Base-by-base conservation (phyloP, 495 filamentous ascomycete species). In the Friedmanniomyces simplex region DNA sequence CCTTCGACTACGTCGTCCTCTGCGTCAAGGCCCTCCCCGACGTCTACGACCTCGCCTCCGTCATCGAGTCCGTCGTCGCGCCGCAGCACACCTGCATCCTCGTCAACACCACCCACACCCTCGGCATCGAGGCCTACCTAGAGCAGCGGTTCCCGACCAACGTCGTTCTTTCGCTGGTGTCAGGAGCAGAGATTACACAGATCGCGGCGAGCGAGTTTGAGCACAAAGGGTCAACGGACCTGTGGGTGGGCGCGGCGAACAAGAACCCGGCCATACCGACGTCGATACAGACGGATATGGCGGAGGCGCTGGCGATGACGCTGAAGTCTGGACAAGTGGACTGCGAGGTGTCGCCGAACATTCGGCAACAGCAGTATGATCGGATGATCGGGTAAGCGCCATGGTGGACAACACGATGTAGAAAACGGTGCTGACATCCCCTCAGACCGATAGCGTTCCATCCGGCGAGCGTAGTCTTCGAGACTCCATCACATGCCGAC, bases 1-100 rank as follows among this genome's bases (percentile, higher is more conserved):
- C 90, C 22, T 98, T 94, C 71, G 93, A 98, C 78, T 98, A 98
- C 73, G 91, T 98, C 52, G 83, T 98, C 58, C 84, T 98, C 48
- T 97, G 91, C 67, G 87, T 98, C 61, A 98, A 98, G 75, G 93
- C 94, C 16, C 79, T 98, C 16, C 93, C 93, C 11, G 93, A 98
- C 71, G 83, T 97, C 63, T 98, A 97, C 69, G 72, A 74, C 60
- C 66, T 74, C 47, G 69, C 72, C 46, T 67, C 67, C 42, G 67
- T 74, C 39, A 72, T 74, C 61, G 72, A 73, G 45, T 69, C 71
- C 21, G 72, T 74, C 59, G 72, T 74, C 39, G 60, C 71, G 24
- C 94, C 94, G 41, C 91, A 97, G 69, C 91, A 98, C 71, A 98
- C 93, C 49, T 98, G 93, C 72, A 97, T 98, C 58, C 79, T 98